A percentile compares a stretch with the other conserved stretches of the same genome.
Conservation (phyloP, 495 filamentous ascomycete genomes). For the Hyaloscypha finlandica region DNA sequence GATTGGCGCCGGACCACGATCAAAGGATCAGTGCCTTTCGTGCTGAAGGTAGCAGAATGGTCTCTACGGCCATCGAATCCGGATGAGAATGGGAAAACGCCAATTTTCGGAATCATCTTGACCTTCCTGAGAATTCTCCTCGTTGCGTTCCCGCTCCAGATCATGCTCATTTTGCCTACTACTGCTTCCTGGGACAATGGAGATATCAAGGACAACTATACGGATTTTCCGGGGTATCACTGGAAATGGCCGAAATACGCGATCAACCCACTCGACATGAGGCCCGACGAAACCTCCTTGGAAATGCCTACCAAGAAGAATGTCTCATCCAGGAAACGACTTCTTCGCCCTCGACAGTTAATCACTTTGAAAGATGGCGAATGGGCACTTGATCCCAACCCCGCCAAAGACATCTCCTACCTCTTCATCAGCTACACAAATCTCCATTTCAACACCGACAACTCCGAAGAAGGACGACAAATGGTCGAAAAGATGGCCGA, state of each 20-base stretch:
- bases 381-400: conserved; percentile 17
- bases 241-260: conserved; percentile 29
- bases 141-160: conserved; percentile 12
- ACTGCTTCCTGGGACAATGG: conserved; percentile 5
- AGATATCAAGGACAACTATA: conserved; percentile 15
- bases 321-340: background rate
- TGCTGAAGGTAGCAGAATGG: conserved; percentile 12
- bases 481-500: conserved; percentile 23
- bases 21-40: background rate
- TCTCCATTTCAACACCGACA: conserved; percentile 27
- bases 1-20: conserved; percentile 13
- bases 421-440: conserved; percentile 29
- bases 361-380: conserved; percentile 15
- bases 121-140: background rate
- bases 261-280: conserved; percentile 21
- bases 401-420: conserved; percentile 10
- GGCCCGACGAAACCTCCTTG: background rate
- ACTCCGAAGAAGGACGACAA: conserved; percentile 4
- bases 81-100: background rate
- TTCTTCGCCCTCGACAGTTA: conserved; percentile 21
- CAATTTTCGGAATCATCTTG: background rate
- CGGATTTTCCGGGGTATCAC: conserved; percentile 15
- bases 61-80: conserved; percentile 1
- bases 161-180: background rate
- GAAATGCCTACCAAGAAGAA: background rate